phyloP scores from a whole-genome alignment of 2,329 filamentous ascomycete genomes.

The Blastomyces parvus region DNA sequence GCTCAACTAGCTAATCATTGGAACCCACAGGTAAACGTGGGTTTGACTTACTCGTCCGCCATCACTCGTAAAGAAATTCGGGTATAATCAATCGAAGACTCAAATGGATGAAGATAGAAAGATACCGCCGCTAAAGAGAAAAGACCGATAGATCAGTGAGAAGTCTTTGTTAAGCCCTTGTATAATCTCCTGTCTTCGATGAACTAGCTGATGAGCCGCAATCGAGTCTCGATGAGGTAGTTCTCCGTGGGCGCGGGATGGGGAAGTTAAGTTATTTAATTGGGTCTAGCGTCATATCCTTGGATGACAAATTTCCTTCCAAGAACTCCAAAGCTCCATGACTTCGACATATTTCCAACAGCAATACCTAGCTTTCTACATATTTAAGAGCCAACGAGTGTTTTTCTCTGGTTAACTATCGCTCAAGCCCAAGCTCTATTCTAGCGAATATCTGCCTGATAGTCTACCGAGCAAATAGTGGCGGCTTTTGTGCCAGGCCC shows the following conservation, averaged over 20 bases:
- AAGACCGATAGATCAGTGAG: background rate
- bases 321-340: background rate
- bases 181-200: too few species aligned
- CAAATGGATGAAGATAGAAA: background rate
- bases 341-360: background rate
- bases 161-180: background rate
- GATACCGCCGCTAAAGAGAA: background rate
- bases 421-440: background rate
- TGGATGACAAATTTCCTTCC: background rate
- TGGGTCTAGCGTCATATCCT: background rate
- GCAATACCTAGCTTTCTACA: background rate
- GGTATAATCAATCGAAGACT: background rate
- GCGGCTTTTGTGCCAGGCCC: background rate
- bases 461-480: background rate
- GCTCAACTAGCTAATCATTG: too few species aligned
- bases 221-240: background rate
- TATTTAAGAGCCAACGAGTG: background rate
- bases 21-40: too few species aligned
- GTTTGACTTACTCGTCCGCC: slow-evolving; percentile 13
- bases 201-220: background rate
- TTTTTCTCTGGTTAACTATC: background rate
- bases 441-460: background rate
- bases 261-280: background rate
- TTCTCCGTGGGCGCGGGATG: too few species aligned
- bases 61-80: slow-evolving; percentile 1